A percentile compares a stretch with the other conserved stretches of the same genome.
These are phyloP conservation scores for Hippophae gyantsensis DNA, from an alignment of 306 rosid genomes.

Conservation along the genomic window DNA sequence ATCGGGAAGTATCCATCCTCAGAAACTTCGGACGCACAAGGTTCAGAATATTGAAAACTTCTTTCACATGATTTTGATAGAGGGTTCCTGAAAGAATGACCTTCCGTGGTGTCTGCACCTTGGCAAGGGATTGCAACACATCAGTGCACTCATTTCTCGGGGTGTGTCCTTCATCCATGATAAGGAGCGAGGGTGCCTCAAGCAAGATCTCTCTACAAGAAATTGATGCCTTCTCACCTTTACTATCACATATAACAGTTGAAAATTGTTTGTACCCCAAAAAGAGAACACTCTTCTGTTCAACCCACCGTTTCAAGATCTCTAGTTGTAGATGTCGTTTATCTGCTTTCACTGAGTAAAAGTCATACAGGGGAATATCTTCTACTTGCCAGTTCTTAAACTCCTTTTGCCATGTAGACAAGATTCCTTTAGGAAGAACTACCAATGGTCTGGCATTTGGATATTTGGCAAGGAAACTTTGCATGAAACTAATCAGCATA, in stretches of 20 bases:
- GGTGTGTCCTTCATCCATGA: slow-evolving; percentile 93
- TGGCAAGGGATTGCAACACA: slow-evolving; percentile 64
- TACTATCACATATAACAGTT: slow-evolving; percentile 53
- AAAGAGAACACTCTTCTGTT: slow-evolving; percentile 70
- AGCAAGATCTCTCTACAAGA: slow-evolving; percentile 66
- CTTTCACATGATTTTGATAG: slow-evolving; percentile 83
- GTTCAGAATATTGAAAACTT: slow-evolving; percentile 76
- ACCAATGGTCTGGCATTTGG: slow-evolving; percentile 81
- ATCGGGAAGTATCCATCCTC: slow-evolving; percentile 46
- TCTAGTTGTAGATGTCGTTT: slow-evolving; percentile 53
- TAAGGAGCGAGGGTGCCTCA: slow-evolving; percentile 63
- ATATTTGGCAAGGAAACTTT: slow-evolving; percentile 84
- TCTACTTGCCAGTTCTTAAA: slow-evolving; percentile 89
- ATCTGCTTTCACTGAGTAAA: slow-evolving; percentile 75
- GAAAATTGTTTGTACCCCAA: slow-evolving; percentile 90
- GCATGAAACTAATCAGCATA: slow-evolving; percentile 96
- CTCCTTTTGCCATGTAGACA: slow-evolving; percentile 88
- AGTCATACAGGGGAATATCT: slow-evolving; percentile 66
- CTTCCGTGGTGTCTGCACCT: slow-evolving; percentile 70
- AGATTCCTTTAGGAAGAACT: slow-evolving; percentile 91
- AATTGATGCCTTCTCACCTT: slow-evolving; percentile 22
- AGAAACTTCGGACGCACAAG: slow-evolving; percentile 81
- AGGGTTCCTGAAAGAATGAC: slow-evolving; percentile 91
- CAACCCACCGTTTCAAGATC: slow-evolving; percentile 69
- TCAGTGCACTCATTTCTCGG: slow-evolving; percentile 88